Percentiles rank a stretch among this genome's conserved stretches.
Conservation (phyloP, 129 eudicot genomes). For the Flaveria brownii region DNA sequence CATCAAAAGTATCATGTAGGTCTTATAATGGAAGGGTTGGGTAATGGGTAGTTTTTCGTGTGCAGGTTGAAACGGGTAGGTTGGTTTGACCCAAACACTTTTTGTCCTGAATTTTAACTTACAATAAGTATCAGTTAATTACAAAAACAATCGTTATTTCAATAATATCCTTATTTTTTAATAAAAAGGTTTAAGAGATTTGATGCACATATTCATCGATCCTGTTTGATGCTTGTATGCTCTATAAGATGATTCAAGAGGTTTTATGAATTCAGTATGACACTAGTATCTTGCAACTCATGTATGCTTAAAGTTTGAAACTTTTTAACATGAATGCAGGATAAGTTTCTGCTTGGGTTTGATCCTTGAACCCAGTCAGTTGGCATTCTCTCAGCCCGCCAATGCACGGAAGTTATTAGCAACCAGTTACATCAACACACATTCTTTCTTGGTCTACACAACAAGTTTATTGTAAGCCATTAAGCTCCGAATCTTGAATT, state of each 20-base stretch:
- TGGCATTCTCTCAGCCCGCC: conserved; percentile 85
- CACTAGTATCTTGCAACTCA: neutral
- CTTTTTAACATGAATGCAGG: conserved; percentile 46
- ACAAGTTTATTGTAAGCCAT: conserved; percentile 32
- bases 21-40: neutral
- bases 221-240: too few species aligned
- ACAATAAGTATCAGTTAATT: too few species aligned
- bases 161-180: too few species aligned
- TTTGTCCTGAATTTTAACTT: too few species aligned
- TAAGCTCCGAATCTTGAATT: conserved; percentile 3
- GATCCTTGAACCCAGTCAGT: conserved; percentile 43
- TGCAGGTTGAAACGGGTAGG: neutral
- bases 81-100: too few species aligned
- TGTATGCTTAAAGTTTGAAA: conserved; percentile 8
- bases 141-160: too few species aligned
- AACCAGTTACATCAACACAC: conserved; percentile 50
- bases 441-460: conserved; percentile 69
- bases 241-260: too few species aligned
- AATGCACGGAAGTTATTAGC: conserved; percentile 75
- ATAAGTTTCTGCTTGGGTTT: conserved; percentile 53
- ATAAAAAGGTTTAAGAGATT: too few species aligned
- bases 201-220: neutral
- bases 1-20: conserved; percentile 6
- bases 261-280: neutral
- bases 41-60: neutral